Conservation (phyloP, 805 yeast genomes). For the Kuraishia hungarica region DNA sequence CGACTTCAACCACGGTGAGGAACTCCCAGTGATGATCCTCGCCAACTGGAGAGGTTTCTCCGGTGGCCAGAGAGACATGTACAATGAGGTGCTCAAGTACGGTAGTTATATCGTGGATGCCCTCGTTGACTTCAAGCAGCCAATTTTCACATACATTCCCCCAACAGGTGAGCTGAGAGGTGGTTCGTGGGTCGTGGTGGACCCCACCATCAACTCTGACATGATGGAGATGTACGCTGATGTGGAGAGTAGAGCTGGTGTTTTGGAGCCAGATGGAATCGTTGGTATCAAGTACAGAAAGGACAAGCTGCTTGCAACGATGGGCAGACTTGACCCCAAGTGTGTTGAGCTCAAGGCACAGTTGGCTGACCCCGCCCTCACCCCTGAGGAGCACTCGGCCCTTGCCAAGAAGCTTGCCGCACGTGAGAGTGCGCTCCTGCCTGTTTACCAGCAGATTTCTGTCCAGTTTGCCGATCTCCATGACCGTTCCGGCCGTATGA, state of each 20-base stretch:
- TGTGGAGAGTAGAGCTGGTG: constrained; percentile 93
- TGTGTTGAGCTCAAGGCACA: constrained; percentile 62
- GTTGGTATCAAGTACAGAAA: constrained; percentile 97
- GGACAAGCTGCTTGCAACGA: constrained; percentile 83
- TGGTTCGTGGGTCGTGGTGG: constrained; percentile 99
- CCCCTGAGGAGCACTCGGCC: constrained; percentile 58
- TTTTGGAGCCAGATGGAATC: constrained; percentile 98
- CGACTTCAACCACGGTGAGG: constrained; percentile 97
- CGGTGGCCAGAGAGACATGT: constrained; percentile 99
- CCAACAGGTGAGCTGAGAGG: constrained; percentile 99
- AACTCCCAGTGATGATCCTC: constrained; percentile 90
- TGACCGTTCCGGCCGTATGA: constrained; percentile 96
- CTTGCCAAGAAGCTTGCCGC: constrained; percentile 58
- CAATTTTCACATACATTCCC: constrained; percentile 93
- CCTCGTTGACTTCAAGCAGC: constrained; percentile 90
- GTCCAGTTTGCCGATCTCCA: constrained; percentile 97
- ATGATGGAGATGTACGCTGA: constrained; percentile 99
- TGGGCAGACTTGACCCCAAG: constrained; percentile 78
- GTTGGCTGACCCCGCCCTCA: constrained; percentile 41
- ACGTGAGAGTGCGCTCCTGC: constrained; percentile 75
- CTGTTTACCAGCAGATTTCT: constrained; percentile 85
- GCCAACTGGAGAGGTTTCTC: constrained; percentile 99
- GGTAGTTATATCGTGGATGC: constrained; percentile 98
- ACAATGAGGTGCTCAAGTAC: constrained; percentile 92
- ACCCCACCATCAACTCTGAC: constrained; percentile 92